Evolutionary conservation across 179 eudicot genomes (phyloP).

Genomic region (Nepenthes alata): DNA sequence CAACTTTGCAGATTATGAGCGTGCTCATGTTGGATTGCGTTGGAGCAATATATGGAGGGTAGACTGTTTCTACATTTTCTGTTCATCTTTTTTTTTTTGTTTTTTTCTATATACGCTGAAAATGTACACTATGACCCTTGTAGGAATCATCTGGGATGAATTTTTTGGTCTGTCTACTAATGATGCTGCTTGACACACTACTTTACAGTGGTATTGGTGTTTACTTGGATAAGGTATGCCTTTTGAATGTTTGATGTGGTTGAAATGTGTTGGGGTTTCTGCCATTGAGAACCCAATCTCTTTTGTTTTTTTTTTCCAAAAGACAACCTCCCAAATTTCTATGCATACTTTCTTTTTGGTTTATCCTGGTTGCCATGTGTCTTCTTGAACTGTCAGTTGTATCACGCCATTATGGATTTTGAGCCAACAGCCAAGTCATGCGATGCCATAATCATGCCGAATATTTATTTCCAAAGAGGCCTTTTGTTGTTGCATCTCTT

Average conservation of each 20-base stretch:
- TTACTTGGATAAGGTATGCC: slow-evolving; percentile 79
- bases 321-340: no score
- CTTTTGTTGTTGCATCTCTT: no score
- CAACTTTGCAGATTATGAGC: slow-evolving; percentile 97
- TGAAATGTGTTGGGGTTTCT: not conserved
- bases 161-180: slow-evolving; percentile 75
- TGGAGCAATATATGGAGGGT: slow-evolving; percentile 99
- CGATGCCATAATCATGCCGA: no score
- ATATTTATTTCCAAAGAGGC: no score
- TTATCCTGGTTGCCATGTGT: no score
- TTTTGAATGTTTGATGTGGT: slow-evolving; percentile 3
- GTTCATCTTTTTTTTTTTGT: slow-evolving; percentile 1
- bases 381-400: no score
- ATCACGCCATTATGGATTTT: no score
- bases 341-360: no score
- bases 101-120: slow-evolving; percentile 4
- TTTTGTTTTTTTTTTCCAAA: no score
- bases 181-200: slow-evolving; percentile 81
- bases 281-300: not conserved
- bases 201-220: slow-evolving; percentile 72
- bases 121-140: slow-evolving; percentile 11
- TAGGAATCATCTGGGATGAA: slow-evolving; percentile 92
- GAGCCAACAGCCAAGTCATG: no score
- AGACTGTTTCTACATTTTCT: slow-evolving; percentile 11
- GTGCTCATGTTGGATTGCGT: slow-evolving; percentile 97